Base-by-base conservation (phyloP, 441 rosid species). In the Gossypium schwendimanii region DNA sequence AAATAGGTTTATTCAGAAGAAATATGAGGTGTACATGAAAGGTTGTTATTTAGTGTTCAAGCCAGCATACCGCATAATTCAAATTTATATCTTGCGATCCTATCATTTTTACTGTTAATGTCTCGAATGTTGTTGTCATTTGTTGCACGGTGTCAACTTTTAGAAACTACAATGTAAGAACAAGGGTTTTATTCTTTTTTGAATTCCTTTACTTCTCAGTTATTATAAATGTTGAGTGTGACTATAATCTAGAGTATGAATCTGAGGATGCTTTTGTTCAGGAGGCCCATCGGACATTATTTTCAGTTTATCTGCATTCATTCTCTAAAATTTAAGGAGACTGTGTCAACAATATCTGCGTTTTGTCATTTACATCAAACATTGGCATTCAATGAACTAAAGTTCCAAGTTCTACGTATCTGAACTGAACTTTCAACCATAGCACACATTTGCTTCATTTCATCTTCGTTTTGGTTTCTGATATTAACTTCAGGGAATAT, bases 41-140 rank as follows among this genome's bases (percentile, higher is more conserved):
- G 41, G 26, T 62, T 61, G 45, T 61, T 58, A 58, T 14, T 62
- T 62, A 62, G 67, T 36, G 24, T 62, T 62, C 24, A 62, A 23
- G 49, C 14, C 2, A n/a, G 23, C 8, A 18, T 62, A 62, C 12
- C 3, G 0, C 45, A 39, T 39, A 62, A 6, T 62, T 62, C 45
- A 8, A 21, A 17, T 36, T 15, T n/a, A 15, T 61, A 28, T 4
- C 4, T n/a, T 31, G 65, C 21, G 12, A 61, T 61, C 23, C 23
- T 31, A 33, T 61, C 8, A 31, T 15, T 61, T 61, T 39, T 7
- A 31, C 6, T 3, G 12, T 15, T 61, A n/a, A 62, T 9, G 4
- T 15, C 20, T 9, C 67, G 7, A 1, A 33, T 1, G 47, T 62
- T 31, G 24, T 62, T 62, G 41, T 8, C 67, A 15, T 62, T 62